Conservation (phyloP, 1,139 yeast genomes). For the Kodamaea suecica region DNA sequence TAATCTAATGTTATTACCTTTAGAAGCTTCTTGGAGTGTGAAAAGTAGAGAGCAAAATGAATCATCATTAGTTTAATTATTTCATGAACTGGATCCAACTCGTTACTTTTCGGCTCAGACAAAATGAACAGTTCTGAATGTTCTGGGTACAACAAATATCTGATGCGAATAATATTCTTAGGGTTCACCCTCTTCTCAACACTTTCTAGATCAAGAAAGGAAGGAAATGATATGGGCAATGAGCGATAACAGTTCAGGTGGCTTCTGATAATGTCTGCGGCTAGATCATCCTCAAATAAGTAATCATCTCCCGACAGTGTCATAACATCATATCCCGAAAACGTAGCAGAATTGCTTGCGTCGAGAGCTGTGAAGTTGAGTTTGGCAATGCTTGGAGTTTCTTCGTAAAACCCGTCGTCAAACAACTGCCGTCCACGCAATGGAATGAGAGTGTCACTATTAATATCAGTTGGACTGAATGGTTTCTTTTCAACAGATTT, state of each 20-base stretch:
- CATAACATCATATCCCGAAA: conserved; percentile 7
- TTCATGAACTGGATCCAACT: conserved; percentile 70
- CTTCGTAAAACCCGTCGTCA: conserved; percentile 22
- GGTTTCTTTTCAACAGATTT: conserved; percentile 13
- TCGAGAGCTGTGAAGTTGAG: conserved; percentile 19
- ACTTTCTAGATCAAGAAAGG: conserved; percentile 19
- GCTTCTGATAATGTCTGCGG: conserved; percentile 27
- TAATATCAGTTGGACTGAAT: conserved; percentile 40
- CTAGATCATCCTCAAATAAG: conserved; percentile 19
- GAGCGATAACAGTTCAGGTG: conserved; percentile 33
- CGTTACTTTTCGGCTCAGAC: conserved; percentile 50
- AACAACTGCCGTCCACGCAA: conserved; percentile 36
- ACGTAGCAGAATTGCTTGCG: neutral
- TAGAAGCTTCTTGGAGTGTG: conserved; percentile 36
- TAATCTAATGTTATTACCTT: conserved; percentile 34
- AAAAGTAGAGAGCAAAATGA: conserved; percentile 41
- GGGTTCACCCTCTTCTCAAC: conserved; percentile 23
- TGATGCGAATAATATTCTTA: conserved; percentile 32
- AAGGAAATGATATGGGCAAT: conserved; percentile 39
- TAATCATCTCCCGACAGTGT: conserved; percentile 6
- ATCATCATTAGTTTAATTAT: conserved; percentile 53
- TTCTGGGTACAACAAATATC: conserved; percentile 40
- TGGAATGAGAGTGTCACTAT: conserved; percentile 33
- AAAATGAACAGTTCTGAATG: conserved; percentile 41
- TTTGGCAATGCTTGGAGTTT: conserved; percentile 23